Evolutionary conservation across 306 rosid species (phyloP).

Genomic region (Rosa rugosa): DNA sequence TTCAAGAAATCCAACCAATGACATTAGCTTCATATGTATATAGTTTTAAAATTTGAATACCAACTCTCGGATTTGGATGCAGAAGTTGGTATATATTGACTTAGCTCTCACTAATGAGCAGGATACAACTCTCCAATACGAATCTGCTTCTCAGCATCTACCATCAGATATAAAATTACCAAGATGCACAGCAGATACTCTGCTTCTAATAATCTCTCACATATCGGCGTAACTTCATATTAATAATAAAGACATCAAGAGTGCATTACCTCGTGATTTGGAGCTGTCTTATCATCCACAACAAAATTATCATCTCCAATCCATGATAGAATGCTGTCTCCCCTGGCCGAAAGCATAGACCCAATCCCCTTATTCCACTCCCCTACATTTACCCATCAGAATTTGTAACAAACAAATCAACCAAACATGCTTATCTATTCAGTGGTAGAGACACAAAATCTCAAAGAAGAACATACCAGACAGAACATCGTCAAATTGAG

Average conservation of each 20-base stretch:
- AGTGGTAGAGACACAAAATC: background rate
- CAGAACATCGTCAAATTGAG: conserved; percentile 43
- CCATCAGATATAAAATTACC: background rate
- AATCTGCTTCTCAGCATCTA: background rate
- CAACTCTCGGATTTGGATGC: background rate
- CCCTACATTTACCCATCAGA: conserved; percentile 34
- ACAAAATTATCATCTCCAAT: conserved; percentile 64
- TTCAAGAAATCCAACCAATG: background rate
- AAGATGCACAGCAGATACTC: too few species aligned
- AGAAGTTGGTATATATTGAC: too few species aligned
- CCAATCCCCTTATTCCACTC: conserved; percentile 59
- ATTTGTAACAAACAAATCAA: background rate
- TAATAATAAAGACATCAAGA: background rate
- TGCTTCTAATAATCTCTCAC: background rate
- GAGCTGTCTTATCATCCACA: conserved; percentile 51
- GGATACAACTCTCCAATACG: background rate
- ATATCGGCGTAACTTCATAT: background rate
- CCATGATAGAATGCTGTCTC: conserved; percentile 64
- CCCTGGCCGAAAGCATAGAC: conserved; percentile 64
- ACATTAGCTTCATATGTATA: background rate
- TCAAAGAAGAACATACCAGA: conserved; percentile 43
- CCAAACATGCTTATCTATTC: background rate
- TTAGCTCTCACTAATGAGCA: too few species aligned
- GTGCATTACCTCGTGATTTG: conserved; percentile 54
- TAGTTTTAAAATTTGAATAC: background rate